Evolutionary conservation across 495 filamentous ascomycete genomes (phyloP).

Genomic region (Penicillium egyptiacum): DNA sequence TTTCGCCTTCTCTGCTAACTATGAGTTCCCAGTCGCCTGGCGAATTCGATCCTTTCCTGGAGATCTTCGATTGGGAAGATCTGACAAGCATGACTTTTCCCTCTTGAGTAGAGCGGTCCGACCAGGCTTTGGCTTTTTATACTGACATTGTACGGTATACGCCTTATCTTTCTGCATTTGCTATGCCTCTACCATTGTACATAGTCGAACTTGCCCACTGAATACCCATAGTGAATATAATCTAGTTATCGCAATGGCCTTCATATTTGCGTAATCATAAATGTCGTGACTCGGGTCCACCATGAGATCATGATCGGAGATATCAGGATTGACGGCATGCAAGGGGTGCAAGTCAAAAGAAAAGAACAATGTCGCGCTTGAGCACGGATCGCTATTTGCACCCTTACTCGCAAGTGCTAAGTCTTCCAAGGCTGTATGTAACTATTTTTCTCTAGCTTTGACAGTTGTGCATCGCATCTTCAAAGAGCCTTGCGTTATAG

Average conservation of each 20-base stretch:
- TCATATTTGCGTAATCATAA: constrained; percentile 1
- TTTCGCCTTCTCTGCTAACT: background rate
- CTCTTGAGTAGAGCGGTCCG: constrained; percentile 14
- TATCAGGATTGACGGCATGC: constrained; percentile 10
- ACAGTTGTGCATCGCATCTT: background rate
- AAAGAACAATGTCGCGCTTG: background rate
- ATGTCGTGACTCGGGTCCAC: constrained; percentile 1
- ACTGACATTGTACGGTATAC: background rate
- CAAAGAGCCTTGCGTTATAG: background rate
- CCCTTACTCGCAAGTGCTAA: background rate
- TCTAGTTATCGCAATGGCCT: background rate
- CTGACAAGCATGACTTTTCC: constrained; percentile 37
- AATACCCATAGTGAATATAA: constrained; percentile 8
- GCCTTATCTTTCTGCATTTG: background rate
- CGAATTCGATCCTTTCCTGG: constrained; percentile 46
- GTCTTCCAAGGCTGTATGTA: background rate
- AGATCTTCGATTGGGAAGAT: constrained; percentile 49
- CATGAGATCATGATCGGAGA: constrained; percentile 16
- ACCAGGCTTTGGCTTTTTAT: background rate
- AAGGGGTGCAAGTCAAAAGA: constrained; percentile 12
- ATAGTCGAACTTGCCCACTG: background rate
- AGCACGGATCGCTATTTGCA: background rate
- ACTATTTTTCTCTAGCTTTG: constrained; percentile 1
- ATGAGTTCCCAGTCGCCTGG: constrained; percentile 28
- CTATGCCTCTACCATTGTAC: background rate